Evolutionary conservation across 1,139 yeast species (phyloP), one percentile per base, ranked within the genome.

Genomic region (Pichia cactophila): DNA sequence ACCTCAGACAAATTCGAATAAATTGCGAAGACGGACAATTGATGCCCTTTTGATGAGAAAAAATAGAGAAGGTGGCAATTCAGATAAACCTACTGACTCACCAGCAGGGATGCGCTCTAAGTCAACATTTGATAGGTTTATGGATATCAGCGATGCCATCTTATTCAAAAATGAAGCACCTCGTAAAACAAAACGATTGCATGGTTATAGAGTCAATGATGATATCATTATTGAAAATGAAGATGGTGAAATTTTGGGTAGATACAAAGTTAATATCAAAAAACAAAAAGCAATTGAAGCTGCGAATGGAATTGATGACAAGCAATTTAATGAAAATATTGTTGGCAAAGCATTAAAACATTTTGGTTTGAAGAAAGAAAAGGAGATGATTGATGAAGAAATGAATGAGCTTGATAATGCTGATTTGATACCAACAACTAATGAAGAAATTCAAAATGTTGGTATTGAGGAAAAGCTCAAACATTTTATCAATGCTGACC

Each of bases 241-340:
- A 44, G 96, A 89, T 37, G 98, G 98, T 56, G 97, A 92, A 58
- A 80, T 92, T 51, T 72, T 92, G 43, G 79, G 96, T 61, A 75
- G 96, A 51, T 92, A 89, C 67, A 78, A 72, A 58, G 82, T 88
- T 49, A 85, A 83, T 48, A 42, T 52, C 20, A 61, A 56, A 33
- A 60, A 58, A 48, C 58, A 55, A 45, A 39, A 33, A 14, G 53
- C 49, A 8, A 50, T 41, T 26, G 47, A 46, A 39, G 12, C 23
- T 12, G 45, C 45, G 1, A 41, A 45, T n/a, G 48, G 48, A 17
- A 35, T 49, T 12, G 35, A 29, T 42, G 48, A 46, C 17, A 43
- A 45, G n/a, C 50, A 49, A 35, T 49, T 41, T 41, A 46, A 48
- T 35, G 48, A 53, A 26, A 53, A 52, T 38, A 48, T 59, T 3